These are phyloP conservation scores for Apiosordaria backusii DNA, from an alignment of 495 filamentous ascomycete species.

Conservation along the genomic window DNA sequence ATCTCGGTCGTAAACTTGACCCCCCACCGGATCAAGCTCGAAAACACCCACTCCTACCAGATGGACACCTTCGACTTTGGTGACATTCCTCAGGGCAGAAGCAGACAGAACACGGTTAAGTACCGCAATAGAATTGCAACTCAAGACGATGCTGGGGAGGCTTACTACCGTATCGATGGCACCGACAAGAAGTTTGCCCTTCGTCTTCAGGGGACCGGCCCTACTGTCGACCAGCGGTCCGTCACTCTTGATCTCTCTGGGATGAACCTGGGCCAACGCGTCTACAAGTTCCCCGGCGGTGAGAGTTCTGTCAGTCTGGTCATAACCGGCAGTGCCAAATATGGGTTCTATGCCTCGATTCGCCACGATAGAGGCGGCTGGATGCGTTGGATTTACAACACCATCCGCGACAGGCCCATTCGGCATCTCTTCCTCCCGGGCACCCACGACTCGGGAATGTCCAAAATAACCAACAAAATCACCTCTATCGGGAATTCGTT, in stretches of 20 bases:
- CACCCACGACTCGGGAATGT: constrained; percentile 35
- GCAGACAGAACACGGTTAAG: constrained; percentile 29
- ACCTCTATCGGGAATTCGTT: constrained; percentile 16
- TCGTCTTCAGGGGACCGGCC: constrained; percentile 16
- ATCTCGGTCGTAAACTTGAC: constrained; percentile 34
- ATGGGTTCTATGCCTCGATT: constrained; percentile 29
- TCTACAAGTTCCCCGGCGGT: constrained; percentile 27
- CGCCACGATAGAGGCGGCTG: constrained; percentile 29
- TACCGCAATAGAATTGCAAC: constrained; percentile 16
- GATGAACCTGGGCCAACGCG: constrained; percentile 30
- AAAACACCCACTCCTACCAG: constrained; percentile 29
- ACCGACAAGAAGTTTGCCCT: constrained; percentile 23
- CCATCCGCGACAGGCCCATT: constrained; percentile 28
- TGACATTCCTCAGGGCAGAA: constrained; percentile 18
- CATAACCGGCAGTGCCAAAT: constrained; percentile 27
- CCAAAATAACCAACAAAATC: constrained; percentile 22
- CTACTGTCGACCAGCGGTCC: constrained; percentile 9
- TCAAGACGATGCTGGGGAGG: constrained; percentile 30
- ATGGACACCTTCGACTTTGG: constrained; percentile 27
- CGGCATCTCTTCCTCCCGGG: constrained; percentile 31
- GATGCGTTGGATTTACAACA: constrained; percentile 33
- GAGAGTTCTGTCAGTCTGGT: constrained; percentile 26
- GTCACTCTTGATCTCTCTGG: constrained; percentile 23
- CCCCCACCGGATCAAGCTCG: constrained; percentile 32
- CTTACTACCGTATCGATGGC: constrained; percentile 29